Percentiles rank a stretch among this genome's conserved stretches.
phyloP scores from a whole-genome alignment of 2,329 filamentous ascomycete species.

The Fusarium oxysporum region DNA sequence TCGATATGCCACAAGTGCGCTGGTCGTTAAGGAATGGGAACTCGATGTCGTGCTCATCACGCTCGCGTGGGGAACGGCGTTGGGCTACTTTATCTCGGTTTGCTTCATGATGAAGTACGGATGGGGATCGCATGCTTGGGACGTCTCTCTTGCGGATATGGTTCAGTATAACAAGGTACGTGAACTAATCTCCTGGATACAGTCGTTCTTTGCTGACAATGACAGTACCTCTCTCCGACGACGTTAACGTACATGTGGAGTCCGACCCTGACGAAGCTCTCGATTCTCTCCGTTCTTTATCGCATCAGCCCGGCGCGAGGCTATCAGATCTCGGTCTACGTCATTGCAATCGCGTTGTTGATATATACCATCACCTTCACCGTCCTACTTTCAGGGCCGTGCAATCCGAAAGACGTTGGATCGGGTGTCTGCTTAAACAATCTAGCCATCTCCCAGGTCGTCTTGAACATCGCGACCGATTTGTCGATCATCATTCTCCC shows the following conservation, averaged over 20 bases:
- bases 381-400: not conserved
- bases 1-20: not conserved
- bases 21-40: not conserved
- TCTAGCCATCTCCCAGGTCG: not conserved
- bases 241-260: not conserved
- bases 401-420: not conserved
- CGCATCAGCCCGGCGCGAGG: not conserved
- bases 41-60: not conserved
- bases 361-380: not conserved
- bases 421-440: not conserved
- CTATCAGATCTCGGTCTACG: not conserved
- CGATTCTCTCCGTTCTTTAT: not conserved
- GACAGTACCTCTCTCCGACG: not conserved
- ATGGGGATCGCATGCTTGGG: slow-evolving; percentile 2
- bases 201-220: not conserved
- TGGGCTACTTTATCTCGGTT: slow-evolving; percentile 6
- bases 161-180: not conserved
- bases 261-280: not conserved
- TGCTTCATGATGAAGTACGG: slow-evolving; percentile 9
- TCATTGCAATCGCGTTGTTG: not conserved
- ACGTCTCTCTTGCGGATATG: not conserved
- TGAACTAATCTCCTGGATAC: no score
- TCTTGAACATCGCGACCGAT: not conserved
- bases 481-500: not conserved
- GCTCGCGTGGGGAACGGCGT: not conserved